Base-by-base conservation (phyloP, 352 stramenopile species). In the Globisporangium radiosum region DNA sequence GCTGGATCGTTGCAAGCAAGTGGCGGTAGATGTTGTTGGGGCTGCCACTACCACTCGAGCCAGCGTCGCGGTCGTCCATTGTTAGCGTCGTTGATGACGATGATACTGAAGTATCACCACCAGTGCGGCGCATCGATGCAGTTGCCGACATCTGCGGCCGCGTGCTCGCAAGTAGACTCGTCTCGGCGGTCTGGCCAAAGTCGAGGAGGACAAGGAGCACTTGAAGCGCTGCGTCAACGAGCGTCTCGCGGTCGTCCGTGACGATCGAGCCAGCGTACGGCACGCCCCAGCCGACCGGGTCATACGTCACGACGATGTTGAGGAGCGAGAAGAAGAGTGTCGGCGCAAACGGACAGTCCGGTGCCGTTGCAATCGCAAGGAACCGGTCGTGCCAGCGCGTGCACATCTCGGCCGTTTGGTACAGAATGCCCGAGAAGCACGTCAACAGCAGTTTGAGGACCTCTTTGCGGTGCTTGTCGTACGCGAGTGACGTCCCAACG, bases 261-360 rank as follows among this genome's bases (percentile, higher is more conserved):
- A 89, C 80, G 47, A 98, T 95, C n/a, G 85, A 91, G 4, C 82
- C 77, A 1, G 81, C 78, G 60, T 97, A 97, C 0, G 92, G 91
- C 7, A 98, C 80, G 10, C 84, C 85, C 78, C 82, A 95, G 19
- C 88, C 91, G 10, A 92, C 82, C 0, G 95, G 93, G 65, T 98
- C 95, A 66, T 98, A 98, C 10, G 82, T 80, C 36, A 98, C 71
- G 14, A 98, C 90, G 25, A 94, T 96, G 61, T 99, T 99, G 54
- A 99, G 60, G 13, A 99, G 71, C 50, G 92, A 98, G 70, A 97
- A 98, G 63, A 99, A 98, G 5, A 99, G 74, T 54, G 94, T 98
- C 3, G 90, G 81, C 6, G 89, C 88, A 75, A 98, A 98, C 8
- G 90, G 93, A 25, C 92, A 96, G 64, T 98, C 88, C 0, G 70